Evolutionary conservation across 192 early-diverging fungal species (phyloP), one percentile per base, ranked within the genome.

Genomic region (Chytriomyces confervae): DNA sequence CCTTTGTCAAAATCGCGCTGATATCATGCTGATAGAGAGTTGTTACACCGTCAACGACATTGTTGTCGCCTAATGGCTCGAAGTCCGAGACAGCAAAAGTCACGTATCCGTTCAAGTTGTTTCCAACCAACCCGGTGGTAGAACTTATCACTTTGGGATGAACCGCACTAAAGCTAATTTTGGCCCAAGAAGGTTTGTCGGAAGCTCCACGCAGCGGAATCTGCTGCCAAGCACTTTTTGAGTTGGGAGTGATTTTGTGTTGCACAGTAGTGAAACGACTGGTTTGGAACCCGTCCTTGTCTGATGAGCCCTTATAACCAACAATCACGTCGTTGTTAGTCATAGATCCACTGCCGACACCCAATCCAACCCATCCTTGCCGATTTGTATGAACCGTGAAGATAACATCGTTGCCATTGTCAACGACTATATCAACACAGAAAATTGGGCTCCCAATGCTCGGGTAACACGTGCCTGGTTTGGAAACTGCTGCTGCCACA

Each of bases 361-460:
- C 77, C 36, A 78, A 18, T 23, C 66, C 77, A 23, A 48, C 77
- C 77, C 77, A 78, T 23, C 77, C 77, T 9, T 13, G 11, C 16
- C 16, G n/a, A 6, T 43, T 7, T 9, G 68, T 46, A 45, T 70
- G 53, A 45, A 70, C 57, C 6, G 68, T 61, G 50, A 23, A 70
- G 57, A 36, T 11, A 5, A 61, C 44, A n/a, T 51, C 23, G 4
- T 18, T 18, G 10, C 51, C 70, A 23, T 72, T 20, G 43, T 18
- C 23, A 24, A 36, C n/a, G n/a, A n/a, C n/a, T n/a, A 7, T 20
- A 36, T 24, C 29, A 4, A 51, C 66, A 60, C 67, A 50, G 13
- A 71, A 16, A 24, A 60, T 71, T 11, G 66, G 51, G 24, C n/a
- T 44, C 4, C 36, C 51, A 57, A 24, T 62, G 57, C 18, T 47